These are phyloP conservation scores for Coemansia sp. DNA, from an alignment of 192 early-diverging fungal species.

Conservation along the genomic window DNA sequence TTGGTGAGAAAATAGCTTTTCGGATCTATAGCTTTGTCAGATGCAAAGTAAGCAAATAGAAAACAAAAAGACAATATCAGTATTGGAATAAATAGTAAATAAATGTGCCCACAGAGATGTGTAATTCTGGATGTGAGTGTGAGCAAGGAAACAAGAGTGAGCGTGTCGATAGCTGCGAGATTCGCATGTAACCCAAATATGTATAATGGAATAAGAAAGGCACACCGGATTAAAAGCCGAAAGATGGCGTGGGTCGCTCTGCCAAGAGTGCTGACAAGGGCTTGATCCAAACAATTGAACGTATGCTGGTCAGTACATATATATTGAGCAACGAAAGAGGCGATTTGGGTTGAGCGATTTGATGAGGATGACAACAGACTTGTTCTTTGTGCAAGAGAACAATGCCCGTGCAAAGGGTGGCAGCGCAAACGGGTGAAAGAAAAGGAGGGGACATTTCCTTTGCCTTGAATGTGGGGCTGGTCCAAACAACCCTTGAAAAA, in stretches of 20 bases:
- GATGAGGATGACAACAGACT: neutral
- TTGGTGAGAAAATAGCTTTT: neutral
- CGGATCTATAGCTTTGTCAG: neutral
- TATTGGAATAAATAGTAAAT: neutral
- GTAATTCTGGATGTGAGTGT: neutral
- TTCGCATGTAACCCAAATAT: neutral
- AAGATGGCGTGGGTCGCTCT: neutral
- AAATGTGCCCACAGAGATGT: neutral
- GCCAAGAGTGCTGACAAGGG: slow-evolving; percentile 3
- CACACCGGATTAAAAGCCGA: neutral
- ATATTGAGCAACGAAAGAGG: neutral
- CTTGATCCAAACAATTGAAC: slow-evolving; percentile 5
- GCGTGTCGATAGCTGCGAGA: neutral
- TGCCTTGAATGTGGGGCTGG: neutral
- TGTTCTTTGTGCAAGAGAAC: slow-evolving; percentile 1
- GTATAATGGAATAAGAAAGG: neutral
- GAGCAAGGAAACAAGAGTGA: neutral
- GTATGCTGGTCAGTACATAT: neutral
- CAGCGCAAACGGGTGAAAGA: neutral
- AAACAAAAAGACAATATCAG: neutral
- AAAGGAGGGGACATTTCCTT: neutral
- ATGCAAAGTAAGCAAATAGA: neutral
- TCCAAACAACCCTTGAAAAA: neutral
- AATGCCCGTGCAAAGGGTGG: neutral
- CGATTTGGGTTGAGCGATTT: slow-evolving; percentile 2